Percentiles rank a stretch among this genome's conserved stretches.
Evolutionary conservation across 441 rosid genomes (phyloP).

Genomic region (Iberis amara): DNA sequence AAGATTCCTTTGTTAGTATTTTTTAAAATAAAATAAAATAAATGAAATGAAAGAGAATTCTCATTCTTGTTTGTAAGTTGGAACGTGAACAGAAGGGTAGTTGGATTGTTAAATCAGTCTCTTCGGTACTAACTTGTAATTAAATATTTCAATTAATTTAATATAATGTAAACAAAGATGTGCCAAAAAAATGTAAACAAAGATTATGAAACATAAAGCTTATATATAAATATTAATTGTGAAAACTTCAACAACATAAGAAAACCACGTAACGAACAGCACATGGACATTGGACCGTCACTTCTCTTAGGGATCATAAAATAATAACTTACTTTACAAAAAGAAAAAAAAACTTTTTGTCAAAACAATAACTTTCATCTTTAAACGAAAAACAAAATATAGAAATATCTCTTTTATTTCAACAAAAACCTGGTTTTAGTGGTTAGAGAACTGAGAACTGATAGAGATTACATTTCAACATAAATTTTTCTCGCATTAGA

Average conservation of each 20-base stretch:
- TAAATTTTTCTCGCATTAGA: too few relatives aligned
- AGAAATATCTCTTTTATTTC: too few relatives aligned
- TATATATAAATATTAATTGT: too few relatives aligned
- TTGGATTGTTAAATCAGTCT: constrained; percentile 34
- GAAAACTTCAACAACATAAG: constrained; percentile 18
- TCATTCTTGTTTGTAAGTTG: constrained; percentile 31
- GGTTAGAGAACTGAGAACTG: too few relatives aligned
- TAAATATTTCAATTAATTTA: background rate
- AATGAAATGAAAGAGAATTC: constrained; percentile 17
- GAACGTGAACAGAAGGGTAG: constrained; percentile 32
- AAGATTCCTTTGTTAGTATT: constrained; percentile 21
- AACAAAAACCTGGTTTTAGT: too few relatives aligned
- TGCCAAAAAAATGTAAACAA: too few relatives aligned
- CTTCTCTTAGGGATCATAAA: constrained; percentile 1
- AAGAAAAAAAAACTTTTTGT: background rate
- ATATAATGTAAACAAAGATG: too few relatives aligned
- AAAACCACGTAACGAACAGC: constrained; percentile 24
- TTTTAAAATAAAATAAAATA: background rate
- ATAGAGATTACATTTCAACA: too few relatives aligned
- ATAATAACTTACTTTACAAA: constrained; percentile 1
- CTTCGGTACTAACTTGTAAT: constrained; percentile 23
- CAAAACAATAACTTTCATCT: constrained; percentile 1
- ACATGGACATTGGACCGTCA: constrained; percentile 11
- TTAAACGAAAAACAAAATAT: background rate
- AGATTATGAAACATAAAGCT: constrained; percentile 1